A percentile compares a stretch with the other conserved stretches of the same genome.
These are phyloP conservation scores for Stephania yunnanensis DNA, from an alignment of 164 flowering plant genomes.

Conservation along the genomic window DNA sequence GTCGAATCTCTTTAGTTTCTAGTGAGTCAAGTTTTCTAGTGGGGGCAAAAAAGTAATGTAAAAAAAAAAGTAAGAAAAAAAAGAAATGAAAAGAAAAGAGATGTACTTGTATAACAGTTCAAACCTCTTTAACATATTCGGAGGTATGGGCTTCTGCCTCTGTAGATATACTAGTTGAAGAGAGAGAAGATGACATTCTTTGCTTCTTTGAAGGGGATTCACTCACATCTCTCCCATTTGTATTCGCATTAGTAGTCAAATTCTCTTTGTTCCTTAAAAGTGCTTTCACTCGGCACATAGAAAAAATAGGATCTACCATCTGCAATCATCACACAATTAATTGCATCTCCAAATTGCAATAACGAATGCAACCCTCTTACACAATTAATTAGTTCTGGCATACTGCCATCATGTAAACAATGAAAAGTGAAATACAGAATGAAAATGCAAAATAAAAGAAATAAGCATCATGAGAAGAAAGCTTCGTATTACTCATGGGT, in stretches of 20 bases:
- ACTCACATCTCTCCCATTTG: conserved; percentile 17
- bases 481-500: too few relatives aligned
- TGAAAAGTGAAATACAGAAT: not conserved
- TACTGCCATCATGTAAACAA: not conserved
- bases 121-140: conserved; percentile 22
- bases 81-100: not conserved
- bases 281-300: conserved; percentile 24
- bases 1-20: too few relatives aligned
- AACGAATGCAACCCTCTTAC: not conserved
- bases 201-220: conserved; percentile 32
- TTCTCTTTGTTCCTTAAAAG: conserved; percentile 22
- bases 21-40: too few relatives aligned
- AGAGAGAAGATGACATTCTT: conserved; percentile 26
- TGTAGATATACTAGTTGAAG: conserved; percentile 14
- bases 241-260: conserved; percentile 10
- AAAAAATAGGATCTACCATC: conserved; percentile 45
- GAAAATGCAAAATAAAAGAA: too few relatives aligned
- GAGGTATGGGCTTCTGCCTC: conserved; percentile 12
- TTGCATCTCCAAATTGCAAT: not conserved
- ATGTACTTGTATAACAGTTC: conserved; percentile 1
- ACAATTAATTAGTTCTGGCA: not conserved
- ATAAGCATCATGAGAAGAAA: not conserved
- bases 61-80: not conserved
- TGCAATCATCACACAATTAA: conserved; percentile 22
- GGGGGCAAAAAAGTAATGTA: not conserved